Conservation (phyloP, 768 basidiomycete species). For the Podaxis pistillaris region DNA sequence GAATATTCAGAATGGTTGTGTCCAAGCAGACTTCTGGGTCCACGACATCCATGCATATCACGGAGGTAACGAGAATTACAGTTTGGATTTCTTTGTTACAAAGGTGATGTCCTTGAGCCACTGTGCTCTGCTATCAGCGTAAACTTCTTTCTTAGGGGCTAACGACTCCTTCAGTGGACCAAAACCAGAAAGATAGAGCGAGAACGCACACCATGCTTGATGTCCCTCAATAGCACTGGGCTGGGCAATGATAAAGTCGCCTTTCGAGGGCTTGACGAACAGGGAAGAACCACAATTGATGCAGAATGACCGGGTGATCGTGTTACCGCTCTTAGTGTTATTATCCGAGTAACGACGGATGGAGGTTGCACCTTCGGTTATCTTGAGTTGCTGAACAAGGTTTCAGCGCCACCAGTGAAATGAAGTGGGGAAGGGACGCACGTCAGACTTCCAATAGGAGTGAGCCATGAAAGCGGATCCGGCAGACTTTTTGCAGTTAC, state of each 20-base stretch:
- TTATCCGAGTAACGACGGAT: slow-evolving; percentile 25
- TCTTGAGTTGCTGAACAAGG: slow-evolving; percentile 20
- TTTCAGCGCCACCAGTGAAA: not conserved
- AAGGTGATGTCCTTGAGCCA: slow-evolving; percentile 26
- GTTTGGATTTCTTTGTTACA: slow-evolving; percentile 12
- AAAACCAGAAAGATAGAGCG: not conserved
- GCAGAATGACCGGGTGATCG: slow-evolving; percentile 29
- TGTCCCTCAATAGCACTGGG: slow-evolving; percentile 23
- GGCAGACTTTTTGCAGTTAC: slow-evolving; percentile 30
- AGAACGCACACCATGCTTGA: slow-evolving; percentile 23
- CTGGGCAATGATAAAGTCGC: slow-evolving; percentile 22
- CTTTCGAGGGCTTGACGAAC: slow-evolving; percentile 22
- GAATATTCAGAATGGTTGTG: too few relatives aligned
- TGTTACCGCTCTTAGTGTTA: slow-evolving; percentile 25
- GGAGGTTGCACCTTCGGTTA: slow-evolving; percentile 23
- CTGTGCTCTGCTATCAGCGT: slow-evolving; percentile 12
- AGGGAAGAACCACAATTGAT: slow-evolving; percentile 28
- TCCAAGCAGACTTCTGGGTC: too few relatives aligned
- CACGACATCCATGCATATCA: too few relatives aligned
- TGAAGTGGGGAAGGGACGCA: slow-evolving; percentile 12
- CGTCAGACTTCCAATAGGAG: slow-evolving; percentile 28
- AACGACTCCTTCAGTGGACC: not conserved
- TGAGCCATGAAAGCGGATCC: slow-evolving; percentile 34
- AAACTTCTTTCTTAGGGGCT: slow-evolving; percentile 24
- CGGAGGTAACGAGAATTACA: not conserved